Evolutionary conservation across 108 stramenopile genomes (phyloP).

Genomic region (Skeletonema potamos): DNA sequence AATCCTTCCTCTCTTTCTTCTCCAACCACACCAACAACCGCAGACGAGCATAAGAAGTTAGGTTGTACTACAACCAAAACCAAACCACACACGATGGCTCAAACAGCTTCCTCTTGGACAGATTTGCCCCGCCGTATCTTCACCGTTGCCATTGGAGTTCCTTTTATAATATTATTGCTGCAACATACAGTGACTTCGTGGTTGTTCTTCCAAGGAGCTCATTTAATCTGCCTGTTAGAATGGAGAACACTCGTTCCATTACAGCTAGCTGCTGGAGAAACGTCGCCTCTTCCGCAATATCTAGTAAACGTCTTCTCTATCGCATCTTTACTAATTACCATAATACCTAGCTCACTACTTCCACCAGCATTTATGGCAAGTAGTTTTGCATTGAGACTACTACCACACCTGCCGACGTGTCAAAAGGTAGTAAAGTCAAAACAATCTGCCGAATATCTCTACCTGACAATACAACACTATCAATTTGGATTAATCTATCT

Average conservation of each 20-base stretch:
- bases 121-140: conserved; percentile 74
- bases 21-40: too few species aligned
- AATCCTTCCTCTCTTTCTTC: too few species aligned
- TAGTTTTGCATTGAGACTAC: conserved; percentile 17
- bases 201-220: conserved; percentile 68
- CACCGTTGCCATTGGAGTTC: conserved; percentile 75
- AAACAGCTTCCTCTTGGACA: conserved; percentile 17
- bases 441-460: conserved; percentile 13
- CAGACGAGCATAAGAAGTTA: too few species aligned
- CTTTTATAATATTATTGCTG: conserved; percentile 54
- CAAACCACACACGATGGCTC: background rate
- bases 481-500: conserved; percentile 65
- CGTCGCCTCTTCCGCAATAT: conserved; percentile 2
- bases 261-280: background rate
- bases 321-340: conserved; percentile 23
- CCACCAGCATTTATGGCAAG: conserved; percentile 19
- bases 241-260: conserved; percentile 37
- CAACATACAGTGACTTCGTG: conserved; percentile 35
- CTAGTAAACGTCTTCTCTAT: conserved; percentile 22
- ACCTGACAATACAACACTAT: conserved; percentile 40
- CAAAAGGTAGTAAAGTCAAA: conserved; percentile 3
- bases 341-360: conserved; percentile 14
- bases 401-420: conserved; percentile 22
- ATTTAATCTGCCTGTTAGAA: conserved; percentile 50
- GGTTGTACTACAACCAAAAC: too few species aligned